Evolutionary conservation across 305 asterid species (phyloP), one percentile per base, ranked within the genome.

Genomic region (Fraxinus sp.): DNA sequence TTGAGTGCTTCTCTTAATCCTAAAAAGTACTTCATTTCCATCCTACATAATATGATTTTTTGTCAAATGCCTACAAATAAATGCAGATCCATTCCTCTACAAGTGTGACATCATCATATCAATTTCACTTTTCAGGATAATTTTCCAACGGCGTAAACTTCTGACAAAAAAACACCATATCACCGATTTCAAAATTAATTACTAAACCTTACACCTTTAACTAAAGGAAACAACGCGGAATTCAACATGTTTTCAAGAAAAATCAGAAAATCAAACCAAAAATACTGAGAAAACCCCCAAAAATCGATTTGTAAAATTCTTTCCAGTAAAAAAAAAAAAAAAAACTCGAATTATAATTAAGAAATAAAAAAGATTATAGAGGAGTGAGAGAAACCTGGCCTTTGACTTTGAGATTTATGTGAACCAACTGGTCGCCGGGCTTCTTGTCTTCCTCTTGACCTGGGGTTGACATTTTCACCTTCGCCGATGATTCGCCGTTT

Each of bases 371-470:
- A 64, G 33, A 24, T 64, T 24, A 64, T 4, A 64, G 72, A 64
- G 4, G 35, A 28, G 9, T 30, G 78, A 78, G 89, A 86, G 1
- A 79, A 3, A 82, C 84, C 84, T 82, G 84, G 24, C 84, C 81
- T 22, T 82, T 82, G 30, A 82, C 84, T 82, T 82, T 82, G 52
- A 82, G 81, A 76, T 82, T 82, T 49, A 82, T 82, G 77, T 82
- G 84, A 2, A 57, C 77, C 28, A 70, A 32, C 36, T 39, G 55
- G 64, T 76, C 84, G 10, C 77, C 68, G 41, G 81, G 80, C 32
- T 75, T 75, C 77, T 76, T 75, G 46, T 81, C 84, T 30, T 81
- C 84, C n/a, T 81, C 84, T 18, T 75, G 77, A 41, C 71, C 68
- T 0, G 75, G 75, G 1, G 75, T 68, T 68, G 75, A 68, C 75